Evolutionary conservation across 495 filamentous ascomycete species (phyloP).

Genomic region (Chaetomium fimeti): DNA sequence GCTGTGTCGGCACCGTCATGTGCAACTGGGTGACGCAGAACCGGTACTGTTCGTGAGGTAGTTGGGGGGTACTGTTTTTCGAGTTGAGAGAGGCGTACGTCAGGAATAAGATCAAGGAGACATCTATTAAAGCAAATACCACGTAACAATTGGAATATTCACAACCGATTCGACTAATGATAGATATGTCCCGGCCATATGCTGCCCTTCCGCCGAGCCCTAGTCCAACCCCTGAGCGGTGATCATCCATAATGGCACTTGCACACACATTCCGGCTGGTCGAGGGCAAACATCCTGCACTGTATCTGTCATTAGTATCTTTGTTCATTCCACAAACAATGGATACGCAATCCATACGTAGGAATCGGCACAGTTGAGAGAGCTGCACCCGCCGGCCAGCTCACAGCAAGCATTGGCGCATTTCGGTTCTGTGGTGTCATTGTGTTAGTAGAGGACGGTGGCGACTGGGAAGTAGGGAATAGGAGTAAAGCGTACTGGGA

Average conservation of each 20-base stretch:
- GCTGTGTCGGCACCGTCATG: constrained; percentile 39
- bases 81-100: too few species aligned
- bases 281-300: background rate
- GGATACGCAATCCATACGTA: background rate
- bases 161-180: too few species aligned
- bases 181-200: too few species aligned
- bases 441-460: background rate
- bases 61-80: background rate
- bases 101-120: background rate
- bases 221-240: background rate
- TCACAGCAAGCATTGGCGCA: background rate
- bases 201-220: too few species aligned
- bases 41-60: constrained; percentile 8
- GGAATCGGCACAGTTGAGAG: constrained; percentile 8
- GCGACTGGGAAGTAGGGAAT: background rate
- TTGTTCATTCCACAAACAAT: too few species aligned
- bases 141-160: too few species aligned
- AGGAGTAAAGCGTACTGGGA: background rate
- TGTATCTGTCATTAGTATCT: background rate
- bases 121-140: too few species aligned
- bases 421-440: background rate
- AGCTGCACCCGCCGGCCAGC: background rate
- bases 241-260: constrained; percentile 1
- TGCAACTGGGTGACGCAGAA: constrained; percentile 38
- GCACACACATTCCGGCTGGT: constrained; percentile 6